A percentile compares a stretch with the other conserved stretches of the same genome.
Conservation (phyloP, 352 stramenopile genomes). For the Phytophthora hibernalis region DNA sequence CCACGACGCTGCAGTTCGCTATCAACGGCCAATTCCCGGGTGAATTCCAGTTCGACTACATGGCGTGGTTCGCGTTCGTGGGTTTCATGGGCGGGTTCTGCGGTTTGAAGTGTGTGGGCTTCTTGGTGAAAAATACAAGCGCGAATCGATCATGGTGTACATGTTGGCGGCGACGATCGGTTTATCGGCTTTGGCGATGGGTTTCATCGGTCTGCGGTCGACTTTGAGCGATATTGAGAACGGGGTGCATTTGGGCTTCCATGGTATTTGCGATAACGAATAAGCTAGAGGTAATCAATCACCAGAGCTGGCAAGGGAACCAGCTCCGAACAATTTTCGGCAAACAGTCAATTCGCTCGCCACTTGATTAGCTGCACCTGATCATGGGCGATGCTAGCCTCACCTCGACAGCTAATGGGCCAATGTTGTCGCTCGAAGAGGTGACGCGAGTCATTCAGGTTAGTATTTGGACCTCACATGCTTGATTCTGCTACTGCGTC, state of each 20-base stretch:
- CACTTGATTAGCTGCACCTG: no score
- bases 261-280: constrained; percentile 63
- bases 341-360: no score
- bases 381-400: constrained; percentile 6
- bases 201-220: constrained; percentile 56
- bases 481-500: neutral
- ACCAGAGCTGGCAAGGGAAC: no score
- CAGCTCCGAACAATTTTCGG: no score
- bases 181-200: constrained; percentile 70
- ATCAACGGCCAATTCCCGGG: constrained; percentile 79
- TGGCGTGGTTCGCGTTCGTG: constrained; percentile 83
- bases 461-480: neutral
- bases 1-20: constrained; percentile 90
- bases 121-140: constrained; percentile 90
- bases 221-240: constrained; percentile 61
- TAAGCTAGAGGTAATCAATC: constrained; percentile 19
- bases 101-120: constrained; percentile 79
- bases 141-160: constrained; percentile 82
- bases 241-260: constrained; percentile 63
- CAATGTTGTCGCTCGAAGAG: constrained; percentile 27
- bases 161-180: constrained; percentile 72
- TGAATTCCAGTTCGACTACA: constrained; percentile 91
- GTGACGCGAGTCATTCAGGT: constrained; percentile 37
- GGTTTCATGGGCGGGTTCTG: constrained; percentile 88
- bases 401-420: constrained; percentile 1